phyloP scores from a whole-genome alignment of 176 grass and related monocot genomes.

The Pontederia paniculata region DNA sequence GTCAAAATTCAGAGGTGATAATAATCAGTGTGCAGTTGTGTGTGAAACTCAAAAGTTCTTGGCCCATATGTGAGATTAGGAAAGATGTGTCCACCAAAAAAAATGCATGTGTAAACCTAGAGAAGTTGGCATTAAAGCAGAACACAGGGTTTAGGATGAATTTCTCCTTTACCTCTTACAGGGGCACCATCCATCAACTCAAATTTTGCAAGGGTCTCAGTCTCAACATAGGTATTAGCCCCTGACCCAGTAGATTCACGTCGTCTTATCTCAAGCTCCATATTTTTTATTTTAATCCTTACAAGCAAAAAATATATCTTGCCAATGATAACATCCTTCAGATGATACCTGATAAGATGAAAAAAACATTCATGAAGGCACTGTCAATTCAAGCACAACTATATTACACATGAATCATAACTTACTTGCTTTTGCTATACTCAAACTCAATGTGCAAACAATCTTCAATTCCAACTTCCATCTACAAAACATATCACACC shows the following conservation, averaged over 20 bases:
- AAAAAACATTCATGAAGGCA: background rate
- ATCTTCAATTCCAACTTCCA: constrained; percentile 99
- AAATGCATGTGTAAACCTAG: too few relatives aligned
- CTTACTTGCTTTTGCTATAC: constrained; percentile 98
- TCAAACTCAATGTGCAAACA: constrained; percentile 98
- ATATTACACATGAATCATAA: background rate
- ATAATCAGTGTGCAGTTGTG: too few relatives aligned
- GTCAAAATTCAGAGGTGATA: too few relatives aligned
- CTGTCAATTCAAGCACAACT: background rate
- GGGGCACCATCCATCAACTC: constrained; percentile 99
- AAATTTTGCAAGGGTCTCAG: constrained; percentile 96
- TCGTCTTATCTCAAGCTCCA: constrained; percentile 90
- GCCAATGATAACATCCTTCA: constrained; percentile 86
- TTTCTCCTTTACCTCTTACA: constrained; percentile 62
- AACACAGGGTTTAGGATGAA: too few relatives aligned
- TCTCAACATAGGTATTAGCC: constrained; percentile 96
- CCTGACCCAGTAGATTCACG: constrained; percentile 94
- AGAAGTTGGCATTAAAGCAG: too few relatives aligned
- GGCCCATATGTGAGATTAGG: too few relatives aligned
- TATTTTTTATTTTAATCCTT: constrained; percentile 97
- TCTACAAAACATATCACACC: constrained; percentile 29
- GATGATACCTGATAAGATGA: constrained; percentile 49
- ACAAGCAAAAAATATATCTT: constrained; percentile 98
- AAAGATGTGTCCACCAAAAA: too few relatives aligned
- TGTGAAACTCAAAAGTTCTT: too few relatives aligned